These are phyloP conservation scores for Lecanicillium sp. DNA, from an alignment of 2,329 filamentous ascomycete species.

Conservation along the genomic window DNA sequence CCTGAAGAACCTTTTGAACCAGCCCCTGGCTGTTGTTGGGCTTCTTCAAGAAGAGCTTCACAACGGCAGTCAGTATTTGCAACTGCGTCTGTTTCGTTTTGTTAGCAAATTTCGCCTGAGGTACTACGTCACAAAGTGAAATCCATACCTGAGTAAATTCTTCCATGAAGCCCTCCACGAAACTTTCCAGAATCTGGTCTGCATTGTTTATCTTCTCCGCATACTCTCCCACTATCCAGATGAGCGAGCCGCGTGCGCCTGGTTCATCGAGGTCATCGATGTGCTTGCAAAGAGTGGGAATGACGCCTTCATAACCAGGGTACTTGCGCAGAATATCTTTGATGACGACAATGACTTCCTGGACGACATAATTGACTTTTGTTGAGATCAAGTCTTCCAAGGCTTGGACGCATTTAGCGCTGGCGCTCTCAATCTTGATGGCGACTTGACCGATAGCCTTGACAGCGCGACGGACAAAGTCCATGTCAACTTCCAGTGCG, in stretches of 20 bases:
- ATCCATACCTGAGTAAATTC: constrained; percentile 83
- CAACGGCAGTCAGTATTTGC: constrained; percentile 92
- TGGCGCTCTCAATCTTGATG: constrained; percentile 94
- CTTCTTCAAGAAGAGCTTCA: constrained; percentile 96
- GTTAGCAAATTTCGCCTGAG: background rate
- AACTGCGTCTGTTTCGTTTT: constrained; percentile 70
- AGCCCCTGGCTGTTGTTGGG: constrained; percentile 83
- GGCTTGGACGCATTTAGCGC: constrained; percentile 91
- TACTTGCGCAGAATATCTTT: constrained; percentile 98
- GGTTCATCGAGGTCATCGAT: constrained; percentile 97
- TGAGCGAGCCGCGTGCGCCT: constrained; percentile 78
- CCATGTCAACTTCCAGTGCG: constrained; percentile 96
- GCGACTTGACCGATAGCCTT: constrained; percentile 96
- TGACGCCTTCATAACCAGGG: constrained; percentile 94
- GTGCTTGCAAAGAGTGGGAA: constrained; percentile 89
- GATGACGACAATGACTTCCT: constrained; percentile 97
- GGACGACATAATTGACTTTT: constrained; percentile 98
- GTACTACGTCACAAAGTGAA: too few relatives aligned
- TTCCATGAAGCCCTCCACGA: constrained; percentile 90
- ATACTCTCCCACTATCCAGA: constrained; percentile 99
- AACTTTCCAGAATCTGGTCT: constrained; percentile 84
- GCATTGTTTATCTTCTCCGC: constrained; percentile 99
- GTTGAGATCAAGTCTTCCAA: constrained; percentile 90
- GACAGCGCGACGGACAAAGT: constrained; percentile 89
- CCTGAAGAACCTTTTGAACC: constrained; percentile 89